phyloP scores from a whole-genome alignment of 2,329 filamentous ascomycete genomes.

The Ophiostoma fasciatum region DNA sequence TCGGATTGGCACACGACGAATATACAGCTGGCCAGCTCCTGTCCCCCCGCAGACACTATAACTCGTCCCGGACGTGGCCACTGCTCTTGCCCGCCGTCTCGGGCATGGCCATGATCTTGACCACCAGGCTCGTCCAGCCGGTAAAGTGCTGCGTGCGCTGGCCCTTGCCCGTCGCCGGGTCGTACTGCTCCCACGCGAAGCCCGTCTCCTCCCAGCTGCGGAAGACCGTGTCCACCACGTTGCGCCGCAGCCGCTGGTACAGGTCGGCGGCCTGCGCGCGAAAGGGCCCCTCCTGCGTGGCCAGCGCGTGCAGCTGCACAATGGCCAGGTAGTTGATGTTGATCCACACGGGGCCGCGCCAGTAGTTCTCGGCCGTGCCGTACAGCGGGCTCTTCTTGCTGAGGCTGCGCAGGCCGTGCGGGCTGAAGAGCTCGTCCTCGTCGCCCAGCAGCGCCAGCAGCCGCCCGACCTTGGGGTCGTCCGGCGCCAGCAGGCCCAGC shows the following conservation, averaged over 20 bases:
- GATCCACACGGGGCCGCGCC: slow-evolving; percentile 88
- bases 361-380: slow-evolving; percentile 90
- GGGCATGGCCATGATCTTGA: slow-evolving; percentile 95
- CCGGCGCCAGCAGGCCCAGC: slow-evolving; percentile 59
- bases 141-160: slow-evolving; percentile 97
- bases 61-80: slow-evolving; percentile 29
- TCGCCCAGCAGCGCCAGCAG: slow-evolving; percentile 66
- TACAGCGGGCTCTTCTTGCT: slow-evolving; percentile 74
- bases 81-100: slow-evolving; percentile 34
- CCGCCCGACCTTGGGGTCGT: slow-evolving; percentile 59
- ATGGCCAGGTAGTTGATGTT: slow-evolving; percentile 89
- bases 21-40: too few relatives aligned
- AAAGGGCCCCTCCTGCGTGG: slow-evolving; percentile 51
- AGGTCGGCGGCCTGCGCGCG: slow-evolving; percentile 53
- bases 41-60: slow-evolving; percentile 18
- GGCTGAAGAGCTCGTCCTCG: slow-evolving; percentile 77
- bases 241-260: slow-evolving; percentile 64
- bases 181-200: slow-evolving; percentile 98
- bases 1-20: too few relatives aligned
- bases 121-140: slow-evolving; percentile 95
- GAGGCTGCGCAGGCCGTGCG: slow-evolving; percentile 76
- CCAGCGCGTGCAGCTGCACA: slow-evolving; percentile 61
- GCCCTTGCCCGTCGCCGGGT: slow-evolving; percentile 81
- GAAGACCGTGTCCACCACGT: slow-evolving; percentile 80
- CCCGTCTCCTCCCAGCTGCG: slow-evolving; percentile 79